A percentile compares a stretch with the other conserved stretches of the same genome.
phyloP scores from a whole-genome alignment of 768 basidiomycete species.

The Antrodiella citrinella region DNA sequence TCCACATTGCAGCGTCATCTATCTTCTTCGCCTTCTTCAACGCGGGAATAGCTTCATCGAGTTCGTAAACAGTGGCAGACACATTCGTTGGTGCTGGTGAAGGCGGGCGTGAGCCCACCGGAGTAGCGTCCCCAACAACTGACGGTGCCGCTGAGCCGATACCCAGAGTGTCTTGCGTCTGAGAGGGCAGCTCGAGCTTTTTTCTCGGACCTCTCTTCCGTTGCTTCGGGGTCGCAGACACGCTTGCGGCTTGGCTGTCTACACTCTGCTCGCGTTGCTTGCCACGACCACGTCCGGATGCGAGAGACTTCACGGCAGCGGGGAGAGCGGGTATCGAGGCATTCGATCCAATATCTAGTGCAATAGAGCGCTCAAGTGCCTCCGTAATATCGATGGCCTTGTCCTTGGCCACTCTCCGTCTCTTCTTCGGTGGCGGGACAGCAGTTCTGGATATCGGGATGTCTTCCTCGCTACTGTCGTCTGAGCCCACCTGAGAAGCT shows the following conservation, averaged over 20 bases:
- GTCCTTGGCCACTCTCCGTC: constrained; percentile 44
- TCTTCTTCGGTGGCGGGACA: constrained; percentile 44
- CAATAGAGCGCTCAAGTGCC: constrained; percentile 38
- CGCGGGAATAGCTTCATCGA: constrained; percentile 62
- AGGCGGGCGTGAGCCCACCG: constrained; percentile 57
- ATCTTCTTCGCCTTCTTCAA: constrained; percentile 72
- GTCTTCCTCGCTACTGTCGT: constrained; percentile 53
- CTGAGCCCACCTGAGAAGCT: constrained; percentile 41
- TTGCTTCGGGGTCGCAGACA: constrained; percentile 35
- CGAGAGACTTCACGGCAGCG: constrained; percentile 22
- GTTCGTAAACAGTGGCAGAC: constrained; percentile 60
- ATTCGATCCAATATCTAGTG: constrained; percentile 28
- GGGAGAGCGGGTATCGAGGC: constrained; percentile 6
- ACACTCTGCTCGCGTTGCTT: constrained; percentile 45
- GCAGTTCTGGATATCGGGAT: constrained; percentile 29
- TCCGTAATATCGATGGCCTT: constrained; percentile 28
- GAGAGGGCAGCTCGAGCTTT: constrained; percentile 39
- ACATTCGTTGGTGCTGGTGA: constrained; percentile 52
- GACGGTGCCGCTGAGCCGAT: constrained; percentile 47
- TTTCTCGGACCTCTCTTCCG: constrained; percentile 60
- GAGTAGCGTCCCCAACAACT: constrained; percentile 62
- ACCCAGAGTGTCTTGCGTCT: constrained; percentile 41
- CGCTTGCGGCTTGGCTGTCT: constrained; percentile 40
- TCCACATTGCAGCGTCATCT: constrained; percentile 62
- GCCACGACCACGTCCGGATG: constrained; percentile 19